These are phyloP conservation scores for Nothophaeocryptopus gaeumannii DNA, from an alignment of 2,329 filamentous ascomycete species.

Conservation along the genomic window DNA sequence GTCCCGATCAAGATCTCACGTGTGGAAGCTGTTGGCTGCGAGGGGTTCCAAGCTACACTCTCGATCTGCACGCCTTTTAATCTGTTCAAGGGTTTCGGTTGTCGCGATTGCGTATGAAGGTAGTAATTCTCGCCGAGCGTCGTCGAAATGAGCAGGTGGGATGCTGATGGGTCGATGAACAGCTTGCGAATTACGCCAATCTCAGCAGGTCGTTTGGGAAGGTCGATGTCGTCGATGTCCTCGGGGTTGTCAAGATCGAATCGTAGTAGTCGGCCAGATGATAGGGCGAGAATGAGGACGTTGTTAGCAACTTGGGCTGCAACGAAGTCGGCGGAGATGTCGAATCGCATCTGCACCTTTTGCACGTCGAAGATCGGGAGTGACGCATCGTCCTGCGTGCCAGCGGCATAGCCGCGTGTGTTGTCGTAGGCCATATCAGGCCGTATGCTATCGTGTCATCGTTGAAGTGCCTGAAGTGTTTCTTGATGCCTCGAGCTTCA, in stretches of 20 bases:
- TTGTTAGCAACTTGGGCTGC: slow-evolving; percentile 97
- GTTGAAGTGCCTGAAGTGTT: neutral
- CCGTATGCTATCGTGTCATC: neutral
- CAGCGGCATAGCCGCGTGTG: slow-evolving; percentile 30
- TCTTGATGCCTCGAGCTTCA: too few species aligned
- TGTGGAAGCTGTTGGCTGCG: slow-evolving; percentile 86
- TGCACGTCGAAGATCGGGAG: slow-evolving; percentile 94
- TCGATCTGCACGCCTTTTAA: slow-evolving; percentile 86
- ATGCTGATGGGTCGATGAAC: slow-evolving; percentile 96
- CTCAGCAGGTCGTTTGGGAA: slow-evolving; percentile 89
- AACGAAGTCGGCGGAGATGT: slow-evolving; percentile 91
- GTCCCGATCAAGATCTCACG: slow-evolving; percentile 89
- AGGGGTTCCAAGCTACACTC: slow-evolving; percentile 91
- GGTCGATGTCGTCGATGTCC: slow-evolving; percentile 97
- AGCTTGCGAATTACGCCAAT: slow-evolving; percentile 89
- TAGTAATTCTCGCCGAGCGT: slow-evolving; percentile 95
- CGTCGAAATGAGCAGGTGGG: slow-evolving; percentile 88
- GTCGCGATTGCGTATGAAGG: slow-evolving; percentile 88
- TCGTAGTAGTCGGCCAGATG: slow-evolving; percentile 84
- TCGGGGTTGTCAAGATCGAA: slow-evolving; percentile 92
- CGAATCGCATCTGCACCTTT: slow-evolving; percentile 88
- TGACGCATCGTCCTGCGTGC: slow-evolving; percentile 47
- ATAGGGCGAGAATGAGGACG: slow-evolving; percentile 86
- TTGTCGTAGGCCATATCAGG: neutral
- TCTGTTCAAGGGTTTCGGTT: slow-evolving; percentile 76